Evolutionary conservation across 176 grass and related monocot species (phyloP).

Genomic region (Urochloa ruziziensis): DNA sequence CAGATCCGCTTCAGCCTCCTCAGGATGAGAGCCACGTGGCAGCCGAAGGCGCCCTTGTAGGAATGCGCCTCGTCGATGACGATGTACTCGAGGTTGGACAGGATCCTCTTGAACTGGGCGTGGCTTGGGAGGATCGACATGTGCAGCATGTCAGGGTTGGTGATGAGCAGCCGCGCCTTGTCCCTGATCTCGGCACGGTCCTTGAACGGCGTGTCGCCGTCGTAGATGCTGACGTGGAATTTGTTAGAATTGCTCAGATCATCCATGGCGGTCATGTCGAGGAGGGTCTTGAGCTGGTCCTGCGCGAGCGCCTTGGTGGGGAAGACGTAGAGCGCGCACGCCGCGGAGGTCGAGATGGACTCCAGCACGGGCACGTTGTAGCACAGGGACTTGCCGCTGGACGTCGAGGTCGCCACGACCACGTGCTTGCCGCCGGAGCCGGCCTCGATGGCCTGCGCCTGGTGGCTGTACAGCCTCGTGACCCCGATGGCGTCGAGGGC

Average conservation of each 20-base stretch:
- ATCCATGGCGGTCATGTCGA: conserved; percentile 37
- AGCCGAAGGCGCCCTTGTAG: conserved; percentile 83
- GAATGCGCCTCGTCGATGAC: conserved; percentile 74
- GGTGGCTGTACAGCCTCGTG: conserved; percentile 46
- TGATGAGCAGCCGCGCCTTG: conserved; percentile 38
- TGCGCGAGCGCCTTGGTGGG: conserved; percentile 81
- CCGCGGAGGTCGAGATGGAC: conserved; percentile 21
- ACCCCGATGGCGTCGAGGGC: conserved; percentile 43
- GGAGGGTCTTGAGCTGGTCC: conserved; percentile 59
- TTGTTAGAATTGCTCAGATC: neutral
- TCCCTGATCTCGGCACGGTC: conserved; percentile 50
- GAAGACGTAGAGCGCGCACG: conserved; percentile 81
- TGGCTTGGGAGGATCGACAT: conserved; percentile 64
- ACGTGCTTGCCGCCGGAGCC: conserved; percentile 50
- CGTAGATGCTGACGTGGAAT: conserved; percentile 45
- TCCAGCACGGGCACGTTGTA: conserved; percentile 83
- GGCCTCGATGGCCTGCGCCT: conserved; percentile 54
- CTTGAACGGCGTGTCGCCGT: conserved; percentile 63
- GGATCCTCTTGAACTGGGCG: conserved; percentile 45
- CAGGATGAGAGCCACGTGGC: conserved; percentile 60
- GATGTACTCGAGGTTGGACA: conserved; percentile 65
- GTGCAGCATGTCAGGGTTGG: conserved; percentile 87
- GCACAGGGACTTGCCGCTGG: conserved; percentile 81
- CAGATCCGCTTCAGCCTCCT: conserved; percentile 54
- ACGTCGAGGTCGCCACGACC: conserved; percentile 64